Percentiles rank a stretch among this genome's conserved stretches.
phyloP scores from a whole-genome alignment of 441 rosid genomes.

The Melianthus villosus region DNA sequence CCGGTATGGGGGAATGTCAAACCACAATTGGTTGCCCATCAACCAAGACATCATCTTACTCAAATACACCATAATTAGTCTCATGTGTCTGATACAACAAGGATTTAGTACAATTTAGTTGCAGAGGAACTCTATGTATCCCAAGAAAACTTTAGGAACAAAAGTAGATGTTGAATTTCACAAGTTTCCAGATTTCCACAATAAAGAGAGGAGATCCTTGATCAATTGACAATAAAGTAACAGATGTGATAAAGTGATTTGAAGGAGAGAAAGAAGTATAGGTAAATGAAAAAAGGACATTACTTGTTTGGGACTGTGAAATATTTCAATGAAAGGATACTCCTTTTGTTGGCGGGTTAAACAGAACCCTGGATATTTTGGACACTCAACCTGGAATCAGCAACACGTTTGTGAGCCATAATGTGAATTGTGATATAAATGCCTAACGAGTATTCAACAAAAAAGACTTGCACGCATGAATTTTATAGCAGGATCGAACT shows the following conservation, averaged over 20 bases:
- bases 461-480: constrained; percentile 56
- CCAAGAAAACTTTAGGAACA: too few relatives aligned
- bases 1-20: too few relatives aligned
- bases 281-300: background rate
- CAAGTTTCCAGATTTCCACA: too few relatives aligned
- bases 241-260: background rate
- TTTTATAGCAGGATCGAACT: constrained; percentile 66
- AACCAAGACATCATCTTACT: too few relatives aligned
- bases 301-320: constrained; percentile 78
- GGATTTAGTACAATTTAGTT: too few relatives aligned
- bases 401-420: constrained; percentile 5
- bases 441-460: background rate
- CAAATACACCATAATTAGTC: too few relatives aligned
- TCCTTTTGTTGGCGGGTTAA: constrained; percentile 67
- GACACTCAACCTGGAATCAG: constrained; percentile 74
- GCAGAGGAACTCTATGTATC: too few relatives aligned
- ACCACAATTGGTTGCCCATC: too few relatives aligned
- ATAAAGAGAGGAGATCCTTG: background rate
- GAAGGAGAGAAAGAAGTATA: constrained; percentile 1
- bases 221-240: background rate
- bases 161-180: too few relatives aligned
- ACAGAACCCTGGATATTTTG: constrained; percentile 92
- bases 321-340: constrained; percentile 83
- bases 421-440: background rate
- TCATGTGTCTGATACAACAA: too few relatives aligned